Base-by-base conservation (phyloP, 176 grass and related monocot species). In the Saccharum officinarum region DNA sequence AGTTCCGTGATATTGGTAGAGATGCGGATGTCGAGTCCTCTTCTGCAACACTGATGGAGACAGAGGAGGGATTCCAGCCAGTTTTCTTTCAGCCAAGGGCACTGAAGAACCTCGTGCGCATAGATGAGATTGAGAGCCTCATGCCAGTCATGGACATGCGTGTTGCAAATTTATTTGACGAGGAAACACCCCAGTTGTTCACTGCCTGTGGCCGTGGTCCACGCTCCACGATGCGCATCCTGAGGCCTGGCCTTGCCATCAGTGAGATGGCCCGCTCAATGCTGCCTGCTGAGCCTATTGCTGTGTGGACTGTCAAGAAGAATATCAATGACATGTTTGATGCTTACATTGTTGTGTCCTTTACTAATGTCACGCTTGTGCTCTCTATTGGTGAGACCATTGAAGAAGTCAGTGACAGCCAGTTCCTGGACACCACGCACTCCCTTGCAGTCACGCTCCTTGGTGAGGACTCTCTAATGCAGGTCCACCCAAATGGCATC, bases 301-400 rank as follows among this genome's bases (percentile, higher is more conserved):
- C 97, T n/a, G 97, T 96, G 30, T 99, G 93, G 97, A 99, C 97
- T 49, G 97, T 99, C 33, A 99, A 99, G 91, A 99, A 99, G 84
- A 99, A 94, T 79, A 87, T 99, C 46, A 94, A 74, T 74, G 93
- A 96, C 77, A 92, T 92, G 89, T 99, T 94, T 88, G 93, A 99
- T 86, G 97, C 97, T 13, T 99, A 99, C 50, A 99, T 99, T 80
- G 93, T 96, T 18, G 92, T 96, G 75, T 99, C 97, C 36, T 99
- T 99, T 2, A 86, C 90, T 31, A 98, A 98, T 90, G 93, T 89
- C 20, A 96, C 97, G 10, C 83, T 96, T 54, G 97, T 99, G 83
- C 93, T 99, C 72, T 99, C 97, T 37, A 99, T 99, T 67, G 97
- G 97, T 76, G 94, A 99, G 82, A 99, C 97, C 17, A 92, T 99